Base-by-base conservation (phyloP, 2,329 filamentous ascomycete genomes). In the Paraphoma sp. region DNA sequence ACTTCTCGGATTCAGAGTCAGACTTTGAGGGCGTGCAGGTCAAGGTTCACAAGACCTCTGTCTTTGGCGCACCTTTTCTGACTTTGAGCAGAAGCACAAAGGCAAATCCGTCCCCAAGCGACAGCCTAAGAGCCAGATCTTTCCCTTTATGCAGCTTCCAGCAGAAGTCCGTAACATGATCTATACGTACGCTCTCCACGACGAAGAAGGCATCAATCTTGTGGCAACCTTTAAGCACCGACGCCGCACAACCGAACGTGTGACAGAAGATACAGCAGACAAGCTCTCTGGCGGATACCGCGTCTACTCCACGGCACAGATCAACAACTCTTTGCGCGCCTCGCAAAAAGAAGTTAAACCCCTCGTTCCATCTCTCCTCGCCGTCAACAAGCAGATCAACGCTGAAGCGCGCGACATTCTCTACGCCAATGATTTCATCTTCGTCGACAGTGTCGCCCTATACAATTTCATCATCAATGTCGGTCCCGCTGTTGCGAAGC, bases 111-210 rank as follows among this genome's bases (percentile, higher is more conserved):
- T 43, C 18, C 16, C 63, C 9, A 65, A 57, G 45, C 64, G 63
- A 5, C 69, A 72, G 43, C 66, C 70, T 3, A 73, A 74, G 49
- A 63, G 44, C 51, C 72, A 70, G 33, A 62, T 70, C 49, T 76
- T 77, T 45, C 73, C 70, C 0, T 76, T 77, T 49, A 54, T 77
- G 33, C 8, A 69, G 10, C 66, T 77, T 0, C 73, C 74, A 0
- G 71, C 70, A 2, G 74, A 77, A 45, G 68, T 76, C 10, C 62
- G 72, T 6, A 74, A 74, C 54, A 63, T 70, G 29, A 73, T 77
- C 43, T 76, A 77, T 61, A 44, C 28, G 1, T 63, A 71, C 36
- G 62, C 64, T 45, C 71, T 76, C 38, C 54, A 43, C 0, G 71
- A 74, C 38, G 59, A 68, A 2, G 48, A 50, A 11, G 72, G 68